A percentile compares a stretch with the other conserved stretches of the same genome.
Evolutionary conservation across 2,329 filamentous ascomycete genomes (phyloP).

Genomic region (Hymenoscyphus scutula): DNA sequence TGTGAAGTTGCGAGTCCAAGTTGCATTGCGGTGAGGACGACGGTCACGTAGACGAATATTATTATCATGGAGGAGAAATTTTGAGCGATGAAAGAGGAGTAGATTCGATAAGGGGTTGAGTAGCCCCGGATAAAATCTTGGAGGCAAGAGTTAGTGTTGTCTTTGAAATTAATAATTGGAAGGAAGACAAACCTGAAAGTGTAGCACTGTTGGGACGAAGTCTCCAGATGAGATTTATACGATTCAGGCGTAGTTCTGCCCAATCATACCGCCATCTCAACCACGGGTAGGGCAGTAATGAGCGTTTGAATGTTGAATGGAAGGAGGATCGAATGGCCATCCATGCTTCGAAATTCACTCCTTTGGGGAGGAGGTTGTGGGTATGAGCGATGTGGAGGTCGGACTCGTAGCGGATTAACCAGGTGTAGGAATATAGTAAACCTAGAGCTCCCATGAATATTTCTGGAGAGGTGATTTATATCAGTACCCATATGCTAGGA

Average conservation of each 20-base stretch:
- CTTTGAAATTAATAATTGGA: neutral
- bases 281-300: constrained; percentile 22
- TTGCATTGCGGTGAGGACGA: constrained; percentile 51
- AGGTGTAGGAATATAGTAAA: constrained; percentile 37
- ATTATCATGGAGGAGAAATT: constrained; percentile 44
- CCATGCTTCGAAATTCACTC: constrained; percentile 29
- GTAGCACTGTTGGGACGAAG: constrained; percentile 3
- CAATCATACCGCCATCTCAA: constrained; percentile 35
- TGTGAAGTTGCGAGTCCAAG: constrained; percentile 42
- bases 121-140: constrained; percentile 18
- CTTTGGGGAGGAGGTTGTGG: constrained; percentile 30
- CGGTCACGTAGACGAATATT: constrained; percentile 42
- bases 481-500: neutral
- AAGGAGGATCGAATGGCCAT: constrained; percentile 21
- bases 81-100: constrained; percentile 42
- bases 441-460: constrained; percentile 29
- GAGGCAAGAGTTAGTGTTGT: neutral
- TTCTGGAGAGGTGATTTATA: constrained; percentile 2
- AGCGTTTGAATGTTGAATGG: constrained; percentile 11
- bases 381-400: constrained; percentile 39
- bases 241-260: constrained; percentile 37
- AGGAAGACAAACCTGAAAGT: neutral
- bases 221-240: constrained; percentile 33
- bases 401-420: constrained; percentile 36
- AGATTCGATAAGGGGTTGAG: constrained; percentile 29